Percentiles rank a stretch among this genome's conserved stretches.
phyloP scores from a whole-genome alignment of 2,329 filamentous ascomycete species.

The Apiospora kogelbergensis region DNA sequence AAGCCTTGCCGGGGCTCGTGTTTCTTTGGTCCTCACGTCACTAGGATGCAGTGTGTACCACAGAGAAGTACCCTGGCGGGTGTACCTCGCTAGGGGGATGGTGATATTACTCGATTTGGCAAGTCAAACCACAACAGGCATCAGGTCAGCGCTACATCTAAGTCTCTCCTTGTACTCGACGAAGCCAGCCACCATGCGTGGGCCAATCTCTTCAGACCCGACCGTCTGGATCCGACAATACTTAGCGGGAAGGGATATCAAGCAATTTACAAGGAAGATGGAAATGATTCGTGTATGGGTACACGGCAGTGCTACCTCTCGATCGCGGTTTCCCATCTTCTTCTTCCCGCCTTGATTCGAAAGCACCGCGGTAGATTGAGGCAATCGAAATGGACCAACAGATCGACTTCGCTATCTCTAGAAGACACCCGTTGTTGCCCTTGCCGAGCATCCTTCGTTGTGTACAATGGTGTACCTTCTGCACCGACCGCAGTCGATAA shows the following conservation, averaged over 20 bases:
- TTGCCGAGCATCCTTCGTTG: neutral
- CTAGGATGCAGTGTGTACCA: neutral
- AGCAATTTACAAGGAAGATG: neutral
- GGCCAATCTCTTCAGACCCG: neutral
- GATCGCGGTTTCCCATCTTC: neutral
- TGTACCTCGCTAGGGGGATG: neutral
- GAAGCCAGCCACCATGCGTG: neutral
- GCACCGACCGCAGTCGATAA: neutral
- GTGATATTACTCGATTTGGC: slow-evolving; percentile 2
- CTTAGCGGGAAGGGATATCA: neutral
- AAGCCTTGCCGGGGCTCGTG: neutral
- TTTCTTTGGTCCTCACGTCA: neutral
- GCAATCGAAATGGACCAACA: neutral
- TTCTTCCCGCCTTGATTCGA: neutral
- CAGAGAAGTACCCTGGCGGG: neutral
- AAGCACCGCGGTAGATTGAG: neutral
- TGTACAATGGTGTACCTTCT: neutral
- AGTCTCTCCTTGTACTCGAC: neutral
- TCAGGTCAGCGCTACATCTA: neutral
- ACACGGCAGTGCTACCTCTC: neutral
- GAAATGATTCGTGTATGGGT: slow-evolving; percentile 3
- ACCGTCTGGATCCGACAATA: neutral
- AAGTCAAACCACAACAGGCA: neutral
- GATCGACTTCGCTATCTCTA: neutral
- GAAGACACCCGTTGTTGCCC: neutral